phyloP scores from a whole-genome alignment of 495 filamentous ascomycete genomes.

The Clavariopsis aquatica region DNA sequence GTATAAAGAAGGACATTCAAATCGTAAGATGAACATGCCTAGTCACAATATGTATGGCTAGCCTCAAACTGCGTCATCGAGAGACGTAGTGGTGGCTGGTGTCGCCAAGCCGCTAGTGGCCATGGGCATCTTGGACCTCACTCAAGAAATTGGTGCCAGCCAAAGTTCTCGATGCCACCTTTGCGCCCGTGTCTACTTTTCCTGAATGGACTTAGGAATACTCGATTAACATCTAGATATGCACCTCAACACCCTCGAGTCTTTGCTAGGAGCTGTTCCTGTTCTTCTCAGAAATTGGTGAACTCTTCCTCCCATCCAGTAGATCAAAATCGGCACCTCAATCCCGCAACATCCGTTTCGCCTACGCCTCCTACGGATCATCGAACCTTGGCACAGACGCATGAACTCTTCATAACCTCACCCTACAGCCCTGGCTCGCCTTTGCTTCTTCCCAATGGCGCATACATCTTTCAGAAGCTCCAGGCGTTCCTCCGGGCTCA shows the following conservation, averaged over 20 bases:
- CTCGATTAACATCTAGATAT: conserved; percentile 11
- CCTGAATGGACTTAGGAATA: neutral
- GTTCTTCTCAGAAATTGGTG: conserved; percentile 19
- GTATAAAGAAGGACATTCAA: neutral
- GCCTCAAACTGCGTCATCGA: neutral
- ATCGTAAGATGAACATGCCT: neutral
- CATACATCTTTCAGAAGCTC: conserved; percentile 84
- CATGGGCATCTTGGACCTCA: neutral
- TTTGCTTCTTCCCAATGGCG: conserved; percentile 82
- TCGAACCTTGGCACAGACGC: conserved; percentile 66
- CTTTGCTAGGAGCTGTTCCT: conserved; percentile 28
- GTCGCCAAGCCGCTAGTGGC: conserved; percentile 2
- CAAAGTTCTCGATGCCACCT: conserved; percentile 25
- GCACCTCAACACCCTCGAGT: neutral
- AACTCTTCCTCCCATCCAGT: conserved; percentile 6
- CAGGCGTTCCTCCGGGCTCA: conserved; percentile 82
- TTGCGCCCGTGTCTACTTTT: conserved; percentile 8
- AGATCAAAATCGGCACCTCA: conserved; percentile 24
- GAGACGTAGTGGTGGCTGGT: neutral
- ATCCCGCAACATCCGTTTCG: conserved; percentile 32
- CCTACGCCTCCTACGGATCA: conserved; percentile 58
- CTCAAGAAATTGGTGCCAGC: neutral
- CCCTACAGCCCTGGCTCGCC: conserved; percentile 84
- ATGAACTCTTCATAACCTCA: conserved; percentile 78
- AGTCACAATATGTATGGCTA: neutral